Percentiles rank a stretch among this genome's conserved stretches.
These are phyloP conservation scores for Salix udensis DNA, from an alignment of 345 rosid genomes.

Conservation along the genomic window DNA sequence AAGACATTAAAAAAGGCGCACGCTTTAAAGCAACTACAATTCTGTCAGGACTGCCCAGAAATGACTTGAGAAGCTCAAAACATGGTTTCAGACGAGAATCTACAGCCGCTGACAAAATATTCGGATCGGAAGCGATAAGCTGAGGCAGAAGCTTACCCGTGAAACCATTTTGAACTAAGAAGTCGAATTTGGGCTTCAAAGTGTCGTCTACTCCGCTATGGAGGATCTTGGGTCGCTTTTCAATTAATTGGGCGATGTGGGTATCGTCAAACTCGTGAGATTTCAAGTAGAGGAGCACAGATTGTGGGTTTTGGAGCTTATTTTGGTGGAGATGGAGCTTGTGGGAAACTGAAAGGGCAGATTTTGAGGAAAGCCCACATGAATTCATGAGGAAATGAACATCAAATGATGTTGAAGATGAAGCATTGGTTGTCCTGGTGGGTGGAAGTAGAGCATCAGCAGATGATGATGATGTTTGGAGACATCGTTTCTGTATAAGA, in stretches of 20 bases:
- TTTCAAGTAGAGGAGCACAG: constrained; percentile 20
- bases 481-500: too few relatives aligned
- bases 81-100: constrained; percentile 1
- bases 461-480: too few relatives aligned
- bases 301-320: background rate
- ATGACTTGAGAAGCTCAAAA: constrained; percentile 3
- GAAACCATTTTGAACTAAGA: constrained; percentile 5
- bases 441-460: too few relatives aligned
- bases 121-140: constrained; percentile 5
- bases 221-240: constrained; percentile 7
- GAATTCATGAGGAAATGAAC: constrained; percentile 1
- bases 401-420: background rate
- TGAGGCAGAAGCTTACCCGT: constrained; percentile 8
- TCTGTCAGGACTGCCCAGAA: too few relatives aligned
- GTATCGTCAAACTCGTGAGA: constrained; percentile 10
- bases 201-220: constrained; percentile 3
- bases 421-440: too few relatives aligned
- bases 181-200: constrained; percentile 25
- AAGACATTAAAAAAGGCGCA: too few relatives aligned
- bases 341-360: constrained; percentile 7
- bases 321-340: constrained; percentile 1
- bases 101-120: background rate
- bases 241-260: constrained; percentile 13
- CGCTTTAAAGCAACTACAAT: too few relatives aligned
- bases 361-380: constrained; percentile 9